These are phyloP conservation scores for Pyronema omphalodes DNA, from an alignment of 495 filamentous ascomycete genomes.

Conservation along the genomic window DNA sequence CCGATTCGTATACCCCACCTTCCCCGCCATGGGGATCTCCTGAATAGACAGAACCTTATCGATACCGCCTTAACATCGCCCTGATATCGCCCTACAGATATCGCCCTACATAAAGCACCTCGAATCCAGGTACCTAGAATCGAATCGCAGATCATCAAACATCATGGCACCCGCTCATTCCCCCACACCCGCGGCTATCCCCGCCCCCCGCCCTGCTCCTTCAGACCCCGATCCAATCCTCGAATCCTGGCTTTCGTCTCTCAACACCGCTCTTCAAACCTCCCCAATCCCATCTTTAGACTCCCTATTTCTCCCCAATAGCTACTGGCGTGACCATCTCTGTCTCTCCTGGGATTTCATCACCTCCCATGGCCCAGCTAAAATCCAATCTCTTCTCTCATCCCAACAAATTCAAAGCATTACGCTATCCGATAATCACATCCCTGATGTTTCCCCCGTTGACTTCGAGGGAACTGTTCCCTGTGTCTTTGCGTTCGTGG, in stretches of 20 bases:
- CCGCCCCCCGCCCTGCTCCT: not conserved
- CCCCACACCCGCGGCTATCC: not conserved
- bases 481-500: slow-evolving; percentile 37
- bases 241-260: not conserved
- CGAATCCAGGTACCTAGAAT: no score
- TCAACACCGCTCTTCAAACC: not conserved
- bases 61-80: no score
- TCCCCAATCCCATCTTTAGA: not conserved
- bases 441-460: slow-evolving; percentile 22
- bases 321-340: slow-evolving; percentile 48
- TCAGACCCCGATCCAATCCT: not conserved
- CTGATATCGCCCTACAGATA: no score
- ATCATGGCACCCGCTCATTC: slow-evolving; percentile 2
- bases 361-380: slow-evolving; percentile 36
- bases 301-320: slow-evolving; percentile 34
- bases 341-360: slow-evolving; percentile 41
- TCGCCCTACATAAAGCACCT: no score
- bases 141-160: not conserved
- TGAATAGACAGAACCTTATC: no score
- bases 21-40: no score
- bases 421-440: not conserved
- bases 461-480: slow-evolving; percentile 30
- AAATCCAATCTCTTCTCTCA: slow-evolving; percentile 34
- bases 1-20: no score
- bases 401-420: slow-evolving; percentile 9